Conservation (phyloP, 2,329 filamentous ascomycete species). For the Fusarium dlaminii region DNA sequence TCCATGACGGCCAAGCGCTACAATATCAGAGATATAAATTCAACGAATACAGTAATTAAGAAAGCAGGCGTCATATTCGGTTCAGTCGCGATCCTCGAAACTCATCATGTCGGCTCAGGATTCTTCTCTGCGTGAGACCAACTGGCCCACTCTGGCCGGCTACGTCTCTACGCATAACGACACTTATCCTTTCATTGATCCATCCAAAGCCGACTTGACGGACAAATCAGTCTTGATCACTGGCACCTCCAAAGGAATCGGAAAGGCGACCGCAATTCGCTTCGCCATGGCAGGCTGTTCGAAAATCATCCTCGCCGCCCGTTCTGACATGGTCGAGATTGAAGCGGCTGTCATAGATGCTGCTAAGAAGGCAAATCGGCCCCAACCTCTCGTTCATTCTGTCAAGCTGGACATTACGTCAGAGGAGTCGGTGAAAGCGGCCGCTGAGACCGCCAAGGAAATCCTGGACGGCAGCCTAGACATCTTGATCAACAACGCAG, state of each 20-base stretch:
- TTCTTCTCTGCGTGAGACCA: background rate
- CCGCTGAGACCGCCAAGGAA: conserved; percentile 35
- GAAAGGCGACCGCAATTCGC: conserved; percentile 60
- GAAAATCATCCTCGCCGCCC: conserved; percentile 61
- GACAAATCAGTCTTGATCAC: conserved; percentile 45
- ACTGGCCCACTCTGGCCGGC: background rate
- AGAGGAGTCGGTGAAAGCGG: conserved; percentile 44
- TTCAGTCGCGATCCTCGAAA: background rate
- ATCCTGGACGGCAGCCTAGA: conserved; percentile 50
- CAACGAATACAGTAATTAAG: fast-evolving
- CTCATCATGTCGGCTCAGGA: background rate
- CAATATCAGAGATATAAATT: background rate
- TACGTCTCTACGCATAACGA: background rate
- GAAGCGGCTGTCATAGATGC: conserved; percentile 47
- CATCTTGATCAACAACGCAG: conserved; percentile 56
- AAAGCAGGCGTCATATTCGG: fast-evolving
- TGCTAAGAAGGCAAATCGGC: conserved; percentile 44
- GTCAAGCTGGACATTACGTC: conserved; percentile 53
- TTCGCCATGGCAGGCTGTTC: conserved; percentile 64
- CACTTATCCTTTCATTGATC: conserved; percentile 60
- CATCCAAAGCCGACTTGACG: conserved; percentile 49
- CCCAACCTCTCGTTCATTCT: conserved; percentile 47
- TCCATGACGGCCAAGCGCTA: background rate
- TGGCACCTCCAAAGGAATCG: conserved; percentile 33
- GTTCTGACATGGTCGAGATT: conserved; percentile 53